Percentiles rank a stretch among this genome's conserved stretches.
Evolutionary conservation across 768 basidiomycete genomes (phyloP).

Genomic region (Rhizopogon vesiculosus): DNA sequence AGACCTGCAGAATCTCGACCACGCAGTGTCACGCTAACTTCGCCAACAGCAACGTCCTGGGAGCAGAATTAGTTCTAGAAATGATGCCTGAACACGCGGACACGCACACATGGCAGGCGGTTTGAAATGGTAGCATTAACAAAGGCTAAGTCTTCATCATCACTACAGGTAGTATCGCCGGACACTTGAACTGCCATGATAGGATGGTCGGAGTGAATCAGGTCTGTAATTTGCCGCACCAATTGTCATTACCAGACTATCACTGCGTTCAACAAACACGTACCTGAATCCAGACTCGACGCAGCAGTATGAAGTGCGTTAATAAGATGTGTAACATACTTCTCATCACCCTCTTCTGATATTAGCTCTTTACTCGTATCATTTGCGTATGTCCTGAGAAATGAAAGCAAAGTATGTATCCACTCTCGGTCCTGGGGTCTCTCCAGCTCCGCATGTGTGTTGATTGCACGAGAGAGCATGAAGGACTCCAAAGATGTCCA

Average conservation of each 20-base stretch:
- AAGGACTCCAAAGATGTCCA: slow-evolving; percentile 80
- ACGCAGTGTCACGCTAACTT: slow-evolving; percentile 53
- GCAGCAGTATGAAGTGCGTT: slow-evolving; percentile 44
- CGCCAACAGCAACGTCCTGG: slow-evolving; percentile 59
- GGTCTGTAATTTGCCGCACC: slow-evolving; percentile 40
- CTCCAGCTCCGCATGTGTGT: slow-evolving; percentile 54
- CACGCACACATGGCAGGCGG: slow-evolving; percentile 68
- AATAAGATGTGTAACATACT: slow-evolving; percentile 51
- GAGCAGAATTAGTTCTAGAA: slow-evolving; percentile 6
- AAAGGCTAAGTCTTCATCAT: slow-evolving; percentile 62
- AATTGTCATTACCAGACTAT: slow-evolving; percentile 5
- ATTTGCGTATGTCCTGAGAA: slow-evolving; percentile 65
- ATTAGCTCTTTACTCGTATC: slow-evolving; percentile 49
- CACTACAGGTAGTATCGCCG: slow-evolving; percentile 43
- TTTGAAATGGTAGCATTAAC: slow-evolving; percentile 62
- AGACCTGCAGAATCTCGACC: slow-evolving; percentile 63
- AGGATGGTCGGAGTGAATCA: slow-evolving; percentile 66
- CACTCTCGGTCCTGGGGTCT: slow-evolving; percentile 70
- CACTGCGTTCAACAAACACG: slow-evolving; percentile 6
- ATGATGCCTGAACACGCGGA: neutral
- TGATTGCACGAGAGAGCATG: slow-evolving; percentile 72
- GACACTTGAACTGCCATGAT: slow-evolving; percentile 50
- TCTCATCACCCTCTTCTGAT: slow-evolving; percentile 43
- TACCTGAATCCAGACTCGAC: slow-evolving; percentile 52
- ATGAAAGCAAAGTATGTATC: slow-evolving; percentile 74